Evolutionary conservation across 2,329 filamentous ascomycete genomes (phyloP), one percentile per base, ranked within the genome.

Genomic region (Colletotrichum gigasporum): DNA sequence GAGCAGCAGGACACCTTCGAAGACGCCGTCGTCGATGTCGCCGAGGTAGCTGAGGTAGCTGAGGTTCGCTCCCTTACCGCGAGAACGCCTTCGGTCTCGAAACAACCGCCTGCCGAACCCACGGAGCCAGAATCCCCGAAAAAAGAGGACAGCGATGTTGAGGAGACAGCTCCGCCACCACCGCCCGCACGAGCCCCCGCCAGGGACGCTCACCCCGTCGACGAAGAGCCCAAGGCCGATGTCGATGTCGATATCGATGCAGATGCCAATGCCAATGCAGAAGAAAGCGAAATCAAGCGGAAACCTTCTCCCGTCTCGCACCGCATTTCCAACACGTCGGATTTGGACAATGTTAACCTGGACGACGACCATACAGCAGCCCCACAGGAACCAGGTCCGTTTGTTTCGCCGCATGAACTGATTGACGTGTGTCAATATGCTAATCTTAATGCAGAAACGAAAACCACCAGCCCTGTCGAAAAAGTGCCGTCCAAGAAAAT

Each of bases 1-100:
- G 9, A 24, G 44, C 69, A 45, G 44, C 64, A 93, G 90, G 90
- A 94, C 71, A 87, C 86, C 14, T 97, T 96, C 73, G 93, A 97
- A 79, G 93, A 97, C 82, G 93, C 92, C 58, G 81, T 87, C 70
- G 91, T 62, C 35, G 61, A 64, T 28, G 92, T 76, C 86, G 83
- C 64, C 11, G 62, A 65, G 14, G 50, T 55, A 45, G 41, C 50
- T 26, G 52, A 55, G 24, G 44, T 56, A 14, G 28, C 52, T 45
- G 89, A 87, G 32, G 81, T 87, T 54, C 87, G 90, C 65, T 93
- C 90, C 24, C 78, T 93, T 66, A 88, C 85, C 35, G 82, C 82
- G 69, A 79, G 83, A 73, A 80, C 76, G 52, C 64, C 73, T 18
- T 78, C 79, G 16, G 68, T 74, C 45, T 71, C 78, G 37, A 79